A percentile compares a stretch with the other conserved stretches of the same genome.
These are phyloP conservation scores for Mycena capillaripes DNA, from an alignment of 768 basidiomycete species.

Conservation along the genomic window DNA sequence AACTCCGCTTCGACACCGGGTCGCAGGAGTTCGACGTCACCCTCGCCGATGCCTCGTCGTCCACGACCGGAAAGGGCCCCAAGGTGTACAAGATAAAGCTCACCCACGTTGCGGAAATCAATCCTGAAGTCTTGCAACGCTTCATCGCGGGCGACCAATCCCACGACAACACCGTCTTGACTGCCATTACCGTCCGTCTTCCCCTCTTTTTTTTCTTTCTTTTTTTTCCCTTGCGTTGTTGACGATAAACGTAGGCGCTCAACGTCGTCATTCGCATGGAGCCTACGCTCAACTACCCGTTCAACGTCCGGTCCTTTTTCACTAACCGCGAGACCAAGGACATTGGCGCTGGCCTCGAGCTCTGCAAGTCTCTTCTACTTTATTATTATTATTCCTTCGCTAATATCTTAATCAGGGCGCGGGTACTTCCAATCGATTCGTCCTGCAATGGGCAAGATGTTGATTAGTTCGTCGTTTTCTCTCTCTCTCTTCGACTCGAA, in stretches of 20 bases:
- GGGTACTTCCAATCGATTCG: constrained; percentile 75
- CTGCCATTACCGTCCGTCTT: constrained; percentile 68
- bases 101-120: constrained; percentile 69
- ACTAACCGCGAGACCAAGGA: constrained; percentile 60
- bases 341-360: constrained; percentile 64
- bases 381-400: background rate
- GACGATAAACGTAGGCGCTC: constrained; percentile 55
- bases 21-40: constrained; percentile 78
- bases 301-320: constrained; percentile 74
- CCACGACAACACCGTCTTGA: constrained; percentile 68
- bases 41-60: constrained; percentile 54
- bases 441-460: constrained; percentile 66
- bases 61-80: constrained; percentile 58
- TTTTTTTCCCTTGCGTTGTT: constrained; percentile 21
- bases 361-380: constrained; percentile 47
- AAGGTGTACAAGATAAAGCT: constrained; percentile 76
- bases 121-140: constrained; percentile 67
- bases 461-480: constrained; percentile 54
- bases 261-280: constrained; percentile 73
- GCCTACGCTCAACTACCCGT: constrained; percentile 69
- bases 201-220: background rate
- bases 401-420: constrained; percentile 64
- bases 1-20: constrained; percentile 68
- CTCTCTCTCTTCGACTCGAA: no score
- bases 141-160: constrained; percentile 68